A percentile compares a stretch with the other conserved stretches of the same genome.
Evolutionary conservation across 2,329 filamentous ascomycete species (phyloP).

Genomic region (Bipolaris bicolor): DNA sequence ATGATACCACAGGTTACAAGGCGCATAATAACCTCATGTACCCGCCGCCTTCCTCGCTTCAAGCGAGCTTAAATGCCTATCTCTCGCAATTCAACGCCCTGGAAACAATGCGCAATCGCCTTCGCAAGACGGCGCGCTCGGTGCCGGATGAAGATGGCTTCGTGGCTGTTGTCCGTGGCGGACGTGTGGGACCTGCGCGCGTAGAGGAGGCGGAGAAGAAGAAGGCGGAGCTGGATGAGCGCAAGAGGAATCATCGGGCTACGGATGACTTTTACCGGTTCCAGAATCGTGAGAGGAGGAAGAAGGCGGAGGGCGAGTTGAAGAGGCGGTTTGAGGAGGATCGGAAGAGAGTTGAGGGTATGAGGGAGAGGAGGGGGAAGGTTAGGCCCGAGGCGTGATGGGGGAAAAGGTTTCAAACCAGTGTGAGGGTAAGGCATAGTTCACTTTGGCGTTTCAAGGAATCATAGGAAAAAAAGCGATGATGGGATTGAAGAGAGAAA

Average conservation of each 20-base stretch:
- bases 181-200: conserved; percentile 71
- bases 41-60: conserved; percentile 70
- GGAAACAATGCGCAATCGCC: conserved; percentile 68
- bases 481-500: too few species aligned
- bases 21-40: conserved; percentile 74
- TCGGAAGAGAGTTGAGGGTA: conserved; percentile 70
- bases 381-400: conserved; percentile 36
- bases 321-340: conserved; percentile 78
- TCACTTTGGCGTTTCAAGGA: too few species aligned
- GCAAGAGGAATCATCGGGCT: conserved; percentile 63
- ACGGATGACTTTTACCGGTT: conserved; percentile 79
- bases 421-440: too few species aligned
- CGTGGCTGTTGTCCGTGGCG: conserved; percentile 84
- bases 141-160: conserved; percentile 96
- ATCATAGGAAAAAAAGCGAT: too few species aligned
- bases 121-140: conserved; percentile 69
- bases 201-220: conserved; percentile 68
- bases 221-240: conserved; percentile 60
- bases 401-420: background rate
- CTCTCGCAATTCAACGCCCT: conserved; percentile 77
- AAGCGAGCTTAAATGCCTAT: conserved; percentile 79
- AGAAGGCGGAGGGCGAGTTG: conserved; percentile 73
- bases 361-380: conserved; percentile 66
- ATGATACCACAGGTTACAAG: conserved; percentile 54
- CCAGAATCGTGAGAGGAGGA: conserved; percentile 79